Conservation (phyloP, 352 stramenopile genomes). For the Thalassiosira livingstoniorum region DNA sequence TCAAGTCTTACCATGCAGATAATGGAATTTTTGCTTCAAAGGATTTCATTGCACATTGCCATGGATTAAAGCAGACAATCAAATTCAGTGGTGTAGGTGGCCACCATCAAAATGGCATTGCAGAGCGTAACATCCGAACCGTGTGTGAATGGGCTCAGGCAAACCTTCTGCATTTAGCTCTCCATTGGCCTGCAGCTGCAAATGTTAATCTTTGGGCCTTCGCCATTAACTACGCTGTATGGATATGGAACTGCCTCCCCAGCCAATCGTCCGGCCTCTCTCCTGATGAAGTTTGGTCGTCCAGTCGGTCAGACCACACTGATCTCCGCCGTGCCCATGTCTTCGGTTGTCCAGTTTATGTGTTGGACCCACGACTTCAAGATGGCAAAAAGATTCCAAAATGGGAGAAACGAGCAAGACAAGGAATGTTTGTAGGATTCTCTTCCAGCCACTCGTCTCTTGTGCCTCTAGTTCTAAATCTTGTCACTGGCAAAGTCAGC, state of each 20-base stretch:
- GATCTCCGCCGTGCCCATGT: neutral
- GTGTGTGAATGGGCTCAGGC: too few relatives aligned
- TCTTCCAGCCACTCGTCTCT: neutral
- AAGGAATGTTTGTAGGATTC: neutral
- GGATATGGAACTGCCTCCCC: too few relatives aligned
- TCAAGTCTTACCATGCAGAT: too few relatives aligned
- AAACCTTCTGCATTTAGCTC: too few relatives aligned
- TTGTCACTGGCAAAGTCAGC: too few relatives aligned
- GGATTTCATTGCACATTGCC: constrained; percentile 3
- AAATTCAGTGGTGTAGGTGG: constrained; percentile 14
- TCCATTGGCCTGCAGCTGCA: too few relatives aligned
- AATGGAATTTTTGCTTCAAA: constrained; percentile 44
- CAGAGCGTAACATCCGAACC: constrained; percentile 41
- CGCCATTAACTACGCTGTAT: too few relatives aligned
- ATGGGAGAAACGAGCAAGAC: neutral
- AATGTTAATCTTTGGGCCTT: too few relatives aligned
- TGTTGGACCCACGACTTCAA: neutral
- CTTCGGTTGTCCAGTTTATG: neutral
- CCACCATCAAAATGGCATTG: constrained; percentile 37
- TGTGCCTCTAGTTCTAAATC: neutral
- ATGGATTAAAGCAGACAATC: constrained; percentile 12
- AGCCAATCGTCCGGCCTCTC: too few relatives aligned
- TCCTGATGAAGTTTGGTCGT: too few relatives aligned
- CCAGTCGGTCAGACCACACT: neutral
- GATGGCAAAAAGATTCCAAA: too few relatives aligned